Evolutionary conservation across 106 monocot genomes (phyloP).

Genomic region (Agapanthus africanus): DNA sequence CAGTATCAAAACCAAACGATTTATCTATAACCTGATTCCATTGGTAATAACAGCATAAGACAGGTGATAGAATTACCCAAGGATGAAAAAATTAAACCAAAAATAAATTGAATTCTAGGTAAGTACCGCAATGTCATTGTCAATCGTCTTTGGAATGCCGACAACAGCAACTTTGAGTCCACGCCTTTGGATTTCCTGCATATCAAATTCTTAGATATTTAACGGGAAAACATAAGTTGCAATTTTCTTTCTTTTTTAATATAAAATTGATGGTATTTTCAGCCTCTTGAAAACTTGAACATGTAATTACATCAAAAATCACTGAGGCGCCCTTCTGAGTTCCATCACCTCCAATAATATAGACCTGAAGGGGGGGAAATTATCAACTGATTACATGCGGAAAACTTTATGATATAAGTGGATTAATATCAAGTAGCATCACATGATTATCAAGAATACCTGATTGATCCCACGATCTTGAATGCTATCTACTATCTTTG

Average conservation of each 20-base stretch:
- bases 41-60: no score
- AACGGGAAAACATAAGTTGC: no score
- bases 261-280: no score
- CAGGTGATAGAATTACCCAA: no score
- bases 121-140: conserved; percentile 21
- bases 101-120: no score
- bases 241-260: no score
- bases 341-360: conserved; percentile 84
- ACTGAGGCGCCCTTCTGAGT: conserved; percentile 65
- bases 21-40: conserved; percentile 52
- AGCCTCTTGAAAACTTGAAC: no score
- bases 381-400: background rate
- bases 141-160: conserved; percentile 73
- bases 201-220: no score
- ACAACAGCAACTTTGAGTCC: conserved; percentile 19
- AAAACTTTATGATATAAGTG: background rate
- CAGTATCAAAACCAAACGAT: conserved; percentile 64
- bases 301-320: no score
- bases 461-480: conserved; percentile 83
- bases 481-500: conserved; percentile 70
- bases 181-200: no score
- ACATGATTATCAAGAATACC: conserved; percentile 21
- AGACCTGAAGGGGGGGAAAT: conserved; percentile 48
- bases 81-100: no score
- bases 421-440: background rate